Evolutionary conservation across 441 rosid species (phyloP).

Genomic region (Theobroma grandiflorum): DNA sequence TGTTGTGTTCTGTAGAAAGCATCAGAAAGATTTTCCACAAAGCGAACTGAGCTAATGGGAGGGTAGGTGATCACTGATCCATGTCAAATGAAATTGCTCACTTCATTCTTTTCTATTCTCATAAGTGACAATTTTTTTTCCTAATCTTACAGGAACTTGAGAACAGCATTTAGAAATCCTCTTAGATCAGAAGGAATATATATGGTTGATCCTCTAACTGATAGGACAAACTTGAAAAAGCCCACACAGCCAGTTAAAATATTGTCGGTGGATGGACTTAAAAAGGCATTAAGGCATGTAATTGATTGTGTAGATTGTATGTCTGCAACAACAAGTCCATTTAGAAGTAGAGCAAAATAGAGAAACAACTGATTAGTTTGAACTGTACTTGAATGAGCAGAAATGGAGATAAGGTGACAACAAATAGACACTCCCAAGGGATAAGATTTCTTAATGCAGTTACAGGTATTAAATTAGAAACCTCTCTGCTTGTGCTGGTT

Average conservation of each 20-base stretch:
- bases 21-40: constrained; percentile 65
- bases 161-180: constrained; percentile 66
- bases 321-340: not conserved
- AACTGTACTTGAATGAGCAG: constrained; percentile 49
- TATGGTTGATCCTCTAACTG: constrained; percentile 67
- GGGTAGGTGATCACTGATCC: constrained; percentile 63
- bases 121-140: not conserved
- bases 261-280: constrained; percentile 83
- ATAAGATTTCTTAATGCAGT: constrained; percentile 87
- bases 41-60: constrained; percentile 82
- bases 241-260: constrained; percentile 63
- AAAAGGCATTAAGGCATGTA: constrained; percentile 77
- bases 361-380: not conserved
- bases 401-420: constrained; percentile 87
- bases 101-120: not conserved
- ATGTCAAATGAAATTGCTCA: constrained; percentile 1
- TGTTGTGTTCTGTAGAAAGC: constrained; percentile 59
- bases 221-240: constrained; percentile 53
- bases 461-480: constrained; percentile 58
- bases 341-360: not conserved
- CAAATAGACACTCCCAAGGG: constrained; percentile 90
- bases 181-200: constrained; percentile 68
- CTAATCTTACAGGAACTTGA: constrained; percentile 59
- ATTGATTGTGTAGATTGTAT: constrained; percentile 14
- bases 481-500: constrained; percentile 22